Conservation (phyloP, 202 grass and related monocot species). For the Zizania palustris region DNA sequence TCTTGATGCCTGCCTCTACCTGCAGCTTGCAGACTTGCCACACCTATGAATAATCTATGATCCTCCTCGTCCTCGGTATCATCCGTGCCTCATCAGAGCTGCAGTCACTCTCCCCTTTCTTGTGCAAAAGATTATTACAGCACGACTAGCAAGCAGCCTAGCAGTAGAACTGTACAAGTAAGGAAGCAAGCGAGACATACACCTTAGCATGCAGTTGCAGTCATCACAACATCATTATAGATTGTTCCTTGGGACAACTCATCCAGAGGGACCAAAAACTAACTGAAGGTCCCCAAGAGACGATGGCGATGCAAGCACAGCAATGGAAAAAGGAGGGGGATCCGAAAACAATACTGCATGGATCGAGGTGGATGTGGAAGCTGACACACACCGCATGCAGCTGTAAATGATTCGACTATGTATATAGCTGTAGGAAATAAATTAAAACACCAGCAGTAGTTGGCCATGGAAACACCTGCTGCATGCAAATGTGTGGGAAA, state of each 20-base stretch:
- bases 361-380: neutral
- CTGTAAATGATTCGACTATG: neutral
- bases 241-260: constrained; percentile 39
- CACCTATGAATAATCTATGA: neutral
- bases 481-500: constrained; percentile 9
- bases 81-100: too few species aligned
- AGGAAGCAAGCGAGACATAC: neutral
- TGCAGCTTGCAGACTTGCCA: too few species aligned
- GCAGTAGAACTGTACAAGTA: too few species aligned
- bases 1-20: constrained; percentile 30
- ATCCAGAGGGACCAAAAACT: constrained; percentile 23
- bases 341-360: too few species aligned
- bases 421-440: neutral
- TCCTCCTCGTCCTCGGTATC: constrained; percentile 22
- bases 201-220: neutral
- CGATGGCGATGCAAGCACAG: neutral
- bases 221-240: constrained; percentile 41
- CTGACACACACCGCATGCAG: neutral
- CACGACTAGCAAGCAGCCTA: too few species aligned
- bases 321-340: neutral
- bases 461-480: constrained; percentile 3
- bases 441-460: neutral
- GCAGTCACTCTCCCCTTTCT: too few species aligned
- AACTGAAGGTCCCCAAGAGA: constrained; percentile 21
- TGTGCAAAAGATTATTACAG: too few species aligned